Conservation (phyloP, 106 monocot species). For the Allium sativum region DNA sequence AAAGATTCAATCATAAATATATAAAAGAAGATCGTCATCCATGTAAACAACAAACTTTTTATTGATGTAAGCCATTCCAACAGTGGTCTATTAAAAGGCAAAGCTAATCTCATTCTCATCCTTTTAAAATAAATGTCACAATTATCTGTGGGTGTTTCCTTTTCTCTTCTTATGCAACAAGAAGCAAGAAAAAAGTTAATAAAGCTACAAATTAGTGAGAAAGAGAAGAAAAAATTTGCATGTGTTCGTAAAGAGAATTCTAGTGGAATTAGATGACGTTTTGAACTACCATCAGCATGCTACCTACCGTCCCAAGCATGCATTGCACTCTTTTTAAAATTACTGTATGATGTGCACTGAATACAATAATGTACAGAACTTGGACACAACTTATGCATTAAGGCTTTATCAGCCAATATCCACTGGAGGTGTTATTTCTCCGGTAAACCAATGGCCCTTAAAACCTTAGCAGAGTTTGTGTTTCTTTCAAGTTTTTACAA, state of each 20-base stretch:
- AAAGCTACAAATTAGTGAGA: not conserved
- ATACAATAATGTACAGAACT: not conserved
- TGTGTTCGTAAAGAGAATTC: not conserved
- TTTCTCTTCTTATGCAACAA: slow-evolving; percentile 4
- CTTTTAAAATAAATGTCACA: not conserved
- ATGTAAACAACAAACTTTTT: not conserved
- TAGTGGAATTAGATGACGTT: slow-evolving; percentile 6
- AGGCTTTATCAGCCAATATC: not conserved
- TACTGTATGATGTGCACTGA: too few species aligned
- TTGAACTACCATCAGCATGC: not conserved
- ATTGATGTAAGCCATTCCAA: not conserved
- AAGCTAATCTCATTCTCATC: slow-evolving; percentile 8
- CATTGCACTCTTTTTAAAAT: not conserved
- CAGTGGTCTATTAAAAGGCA: not conserved
- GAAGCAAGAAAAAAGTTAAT: slow-evolving; percentile 8
- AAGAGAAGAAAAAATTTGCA: not conserved
- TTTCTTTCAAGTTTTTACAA: too few species aligned
- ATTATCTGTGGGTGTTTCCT: slow-evolving; percentile 2
- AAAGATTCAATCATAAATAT: too few species aligned
- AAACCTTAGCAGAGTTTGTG: too few species aligned
- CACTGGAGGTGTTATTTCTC: too few species aligned
- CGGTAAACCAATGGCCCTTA: too few species aligned
- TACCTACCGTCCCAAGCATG: not conserved
- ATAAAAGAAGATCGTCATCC: too few species aligned
- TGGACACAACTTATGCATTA: not conserved